phyloP scores from a whole-genome alignment of 2,329 filamentous ascomycete genomes.

The Fusarium sp. region DNA sequence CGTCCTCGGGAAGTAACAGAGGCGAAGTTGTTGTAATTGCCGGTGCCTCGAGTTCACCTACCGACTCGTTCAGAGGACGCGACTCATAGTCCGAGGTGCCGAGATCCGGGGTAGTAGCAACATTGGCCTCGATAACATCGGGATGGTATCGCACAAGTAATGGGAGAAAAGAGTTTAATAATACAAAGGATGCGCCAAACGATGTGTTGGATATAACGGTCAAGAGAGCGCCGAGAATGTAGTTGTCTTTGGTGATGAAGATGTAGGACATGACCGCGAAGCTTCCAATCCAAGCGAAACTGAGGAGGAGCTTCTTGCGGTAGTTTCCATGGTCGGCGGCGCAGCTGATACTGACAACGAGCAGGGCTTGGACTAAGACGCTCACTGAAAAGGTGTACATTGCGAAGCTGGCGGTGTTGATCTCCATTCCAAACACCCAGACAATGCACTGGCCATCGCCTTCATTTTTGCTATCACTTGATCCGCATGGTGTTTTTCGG shows the following conservation, averaged over 20 bases:
- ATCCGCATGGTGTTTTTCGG: slow-evolving; percentile 77
- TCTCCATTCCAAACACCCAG: slow-evolving; percentile 81
- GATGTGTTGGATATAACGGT: slow-evolving; percentile 94
- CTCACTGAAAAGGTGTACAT: slow-evolving; percentile 98
- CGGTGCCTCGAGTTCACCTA: slow-evolving; percentile 46
- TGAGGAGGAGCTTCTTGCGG: slow-evolving; percentile 86
- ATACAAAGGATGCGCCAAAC: slow-evolving; percentile 93
- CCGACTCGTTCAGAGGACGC: slow-evolving; percentile 51
- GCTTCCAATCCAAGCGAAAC: slow-evolving; percentile 86
- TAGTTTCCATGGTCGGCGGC: slow-evolving; percentile 94
- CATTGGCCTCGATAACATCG: slow-evolving; percentile 52
- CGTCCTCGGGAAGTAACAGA: slow-evolving; percentile 59
- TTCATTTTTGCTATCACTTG: slow-evolving; percentile 66
- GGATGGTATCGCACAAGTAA: slow-evolving; percentile 90
- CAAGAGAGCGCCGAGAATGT: slow-evolving; percentile 83
- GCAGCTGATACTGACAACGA: slow-evolving; percentile 96
- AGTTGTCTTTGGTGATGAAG: slow-evolving; percentile 78
- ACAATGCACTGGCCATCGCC: slow-evolving; percentile 81
- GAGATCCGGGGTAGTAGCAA: slow-evolving; percentile 48
- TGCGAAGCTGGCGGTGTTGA: slow-evolving; percentile 96
- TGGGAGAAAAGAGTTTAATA: slow-evolving; percentile 94
- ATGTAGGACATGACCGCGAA: slow-evolving; percentile 90
- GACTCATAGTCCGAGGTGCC: slow-evolving; percentile 51
- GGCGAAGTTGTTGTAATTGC: slow-evolving; percentile 60
- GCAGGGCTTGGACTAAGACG: slow-evolving; percentile 86